These are phyloP conservation scores for Podila horticola DNA, from an alignment of 192 early-diverging fungal species.

Conservation along the genomic window DNA sequence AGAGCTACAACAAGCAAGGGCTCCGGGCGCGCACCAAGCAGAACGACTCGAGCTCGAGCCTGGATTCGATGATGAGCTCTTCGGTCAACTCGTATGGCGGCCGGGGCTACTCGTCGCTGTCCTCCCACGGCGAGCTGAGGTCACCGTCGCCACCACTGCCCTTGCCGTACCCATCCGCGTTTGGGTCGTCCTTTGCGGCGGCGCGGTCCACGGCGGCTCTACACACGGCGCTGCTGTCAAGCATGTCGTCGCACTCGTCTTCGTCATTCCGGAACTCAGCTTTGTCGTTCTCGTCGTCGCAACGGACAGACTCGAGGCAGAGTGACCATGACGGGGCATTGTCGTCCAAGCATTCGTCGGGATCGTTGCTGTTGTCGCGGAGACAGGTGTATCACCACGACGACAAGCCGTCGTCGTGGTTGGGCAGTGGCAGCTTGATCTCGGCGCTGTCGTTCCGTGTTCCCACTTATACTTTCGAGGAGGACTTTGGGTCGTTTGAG, in stretches of 20 bases:
- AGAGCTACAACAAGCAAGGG: slow-evolving; percentile 7
- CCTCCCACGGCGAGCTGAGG: slow-evolving; percentile 17
- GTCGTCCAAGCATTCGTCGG: neutral
- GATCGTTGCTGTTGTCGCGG: neutral
- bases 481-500: slow-evolving; percentile 6
- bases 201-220: slow-evolving; percentile 33
- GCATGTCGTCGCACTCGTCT: slow-evolving; percentile 21
- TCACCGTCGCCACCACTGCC: slow-evolving; percentile 24
- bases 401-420: neutral
- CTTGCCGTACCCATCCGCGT: slow-evolving; percentile 19
- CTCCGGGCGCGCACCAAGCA: neutral
- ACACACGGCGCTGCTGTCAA: slow-evolving; percentile 30
- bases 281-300: slow-evolving; percentile 27
- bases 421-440: slow-evolving; percentile 1
- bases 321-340: neutral
- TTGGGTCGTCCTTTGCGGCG: slow-evolving; percentile 40
- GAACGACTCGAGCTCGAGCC: slow-evolving; percentile 34
- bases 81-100: slow-evolving; percentile 10
- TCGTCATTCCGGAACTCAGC: slow-evolving; percentile 24
- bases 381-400: neutral
- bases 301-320: neutral
- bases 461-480: slow-evolving; percentile 38
- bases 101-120: slow-evolving; percentile 27
- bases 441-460: slow-evolving; percentile 12
- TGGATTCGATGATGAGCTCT: slow-evolving; percentile 38